Percentiles rank a stretch among this genome's conserved stretches.
These are phyloP conservation scores for Colletotrichum spaethianum DNA, from an alignment of 2,329 filamentous ascomycete genomes.

Conservation along the genomic window DNA sequence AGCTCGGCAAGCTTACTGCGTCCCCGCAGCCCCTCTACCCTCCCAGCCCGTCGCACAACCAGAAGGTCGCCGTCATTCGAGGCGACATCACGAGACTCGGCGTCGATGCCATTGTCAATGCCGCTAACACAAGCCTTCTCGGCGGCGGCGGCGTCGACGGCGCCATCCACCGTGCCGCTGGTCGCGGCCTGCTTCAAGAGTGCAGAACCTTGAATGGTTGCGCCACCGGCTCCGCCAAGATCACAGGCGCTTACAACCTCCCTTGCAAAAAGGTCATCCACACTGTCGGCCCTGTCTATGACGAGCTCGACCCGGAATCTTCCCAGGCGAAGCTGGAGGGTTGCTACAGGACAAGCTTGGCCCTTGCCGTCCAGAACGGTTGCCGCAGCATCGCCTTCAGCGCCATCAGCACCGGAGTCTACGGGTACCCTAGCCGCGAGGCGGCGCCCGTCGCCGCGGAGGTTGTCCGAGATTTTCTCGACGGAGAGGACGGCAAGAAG, in stretches of 20 bases:
- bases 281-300: constrained; percentile 88
- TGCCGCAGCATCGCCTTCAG: constrained; percentile 85
- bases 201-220: constrained; percentile 82
- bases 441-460: constrained; percentile 81
- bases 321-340: constrained; percentile 65
- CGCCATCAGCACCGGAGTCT: constrained; percentile 89
- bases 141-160: constrained; percentile 94
- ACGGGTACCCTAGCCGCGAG: constrained; percentile 83
- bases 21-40: constrained; percentile 43
- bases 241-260: constrained; percentile 83
- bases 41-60: constrained; percentile 70
- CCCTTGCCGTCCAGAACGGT: constrained; percentile 77
- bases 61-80: constrained; percentile 77
- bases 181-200: constrained; percentile 76
- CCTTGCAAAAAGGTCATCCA: constrained; percentile 88
- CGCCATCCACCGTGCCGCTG: constrained; percentile 89
- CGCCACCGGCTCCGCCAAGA: constrained; percentile 83
- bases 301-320: constrained; percentile 53
- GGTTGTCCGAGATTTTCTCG: constrained; percentile 69
- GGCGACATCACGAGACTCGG: constrained; percentile 86
- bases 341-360: constrained; percentile 80
- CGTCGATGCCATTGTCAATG: constrained; percentile 91
- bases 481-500: constrained; percentile 59
- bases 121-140: constrained; percentile 83
- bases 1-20: constrained; percentile 62